phyloP scores from a whole-genome alignment of 257 asterid genomes.

The Knoxia roxburghii region DNA sequence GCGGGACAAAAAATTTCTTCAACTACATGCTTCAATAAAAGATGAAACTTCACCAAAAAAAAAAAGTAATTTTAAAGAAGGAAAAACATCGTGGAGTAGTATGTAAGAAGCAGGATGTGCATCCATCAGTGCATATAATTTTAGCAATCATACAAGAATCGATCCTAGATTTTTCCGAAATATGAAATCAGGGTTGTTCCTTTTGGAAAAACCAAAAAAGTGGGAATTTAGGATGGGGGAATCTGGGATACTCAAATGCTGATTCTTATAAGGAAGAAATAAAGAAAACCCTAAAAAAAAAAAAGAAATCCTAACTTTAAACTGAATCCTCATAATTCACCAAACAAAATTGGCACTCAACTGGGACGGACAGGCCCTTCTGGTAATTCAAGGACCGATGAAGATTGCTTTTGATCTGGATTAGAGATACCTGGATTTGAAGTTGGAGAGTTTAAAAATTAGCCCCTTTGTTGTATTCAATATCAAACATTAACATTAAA shows the following conservation, averaged over 20 bases:
- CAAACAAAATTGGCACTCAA: conserved; percentile 7
- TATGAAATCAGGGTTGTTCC: neutral
- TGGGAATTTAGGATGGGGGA: conserved; percentile 9
- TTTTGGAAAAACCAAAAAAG: conserved; percentile 2
- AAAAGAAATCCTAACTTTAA: neutral
- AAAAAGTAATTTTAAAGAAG: no score
- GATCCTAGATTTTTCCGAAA: neutral
- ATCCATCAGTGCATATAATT: neutral
- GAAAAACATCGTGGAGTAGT: no score
- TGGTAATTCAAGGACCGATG: no score
- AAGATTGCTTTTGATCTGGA: no score
- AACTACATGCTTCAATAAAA: conserved; percentile 7
- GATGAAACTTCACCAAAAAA: no score
- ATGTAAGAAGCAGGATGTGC: no score
- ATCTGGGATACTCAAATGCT: conserved; percentile 8
- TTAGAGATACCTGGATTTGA: no score
- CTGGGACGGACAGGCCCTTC: conserved; percentile 12
- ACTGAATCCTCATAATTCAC: conserved; percentile 4
- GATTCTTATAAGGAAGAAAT: conserved; percentile 4
- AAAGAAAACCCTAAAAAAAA: neutral
- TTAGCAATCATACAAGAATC: neutral
- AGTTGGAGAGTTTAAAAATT: no score
- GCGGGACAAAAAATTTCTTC: conserved; percentile 5
- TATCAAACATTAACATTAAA: no score
- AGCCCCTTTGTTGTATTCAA: no score